Conservation (phyloP, 2,329 filamentous ascomycete species). For the Rhinocladiella similis region DNA sequence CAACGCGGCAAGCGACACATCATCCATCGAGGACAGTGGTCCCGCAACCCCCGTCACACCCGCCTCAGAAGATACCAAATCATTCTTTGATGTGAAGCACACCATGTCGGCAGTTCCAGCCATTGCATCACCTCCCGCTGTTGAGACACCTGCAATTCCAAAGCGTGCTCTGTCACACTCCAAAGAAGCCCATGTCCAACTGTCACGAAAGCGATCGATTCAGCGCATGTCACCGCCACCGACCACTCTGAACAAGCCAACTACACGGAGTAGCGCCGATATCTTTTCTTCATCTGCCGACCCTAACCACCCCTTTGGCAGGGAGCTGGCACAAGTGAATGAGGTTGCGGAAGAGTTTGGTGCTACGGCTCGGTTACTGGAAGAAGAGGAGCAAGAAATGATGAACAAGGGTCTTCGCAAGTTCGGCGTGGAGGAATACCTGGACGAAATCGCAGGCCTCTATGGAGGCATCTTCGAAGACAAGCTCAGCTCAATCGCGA, state of each 20-base stretch:
- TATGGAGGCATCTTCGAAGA: slow-evolving; percentile 62
- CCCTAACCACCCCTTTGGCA: slow-evolving; percentile 73
- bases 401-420: slow-evolving; percentile 68
- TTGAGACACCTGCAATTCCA: slow-evolving; percentile 68
- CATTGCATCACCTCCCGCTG: slow-evolving; percentile 45
- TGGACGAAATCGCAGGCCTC: slow-evolving; percentile 73
- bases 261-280: slow-evolving; percentile 38
- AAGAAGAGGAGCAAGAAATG: slow-evolving; percentile 74
- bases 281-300: slow-evolving; percentile 35
- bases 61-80: slow-evolving; percentile 54
- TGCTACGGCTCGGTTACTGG: slow-evolving; percentile 52
- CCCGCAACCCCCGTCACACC: slow-evolving; percentile 48
- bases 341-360: slow-evolving; percentile 90
- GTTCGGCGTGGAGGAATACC: slow-evolving; percentile 79
- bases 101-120: slow-evolving; percentile 66
- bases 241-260: slow-evolving; percentile 35
- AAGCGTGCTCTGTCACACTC: slow-evolving; percentile 81
- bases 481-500: slow-evolving; percentile 36
- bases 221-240: slow-evolving; percentile 51
- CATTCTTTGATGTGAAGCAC: slow-evolving; percentile 64
- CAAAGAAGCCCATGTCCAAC: slow-evolving; percentile 77
- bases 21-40: slow-evolving; percentile 34
- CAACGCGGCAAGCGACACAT: slow-evolving; percentile 48
- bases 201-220: slow-evolving; percentile 68
- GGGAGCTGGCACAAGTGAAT: slow-evolving; percentile 86